Evolutionary conservation across 352 stramenopile species (phyloP).

Genomic region (Phytophthora vignae): DNA sequence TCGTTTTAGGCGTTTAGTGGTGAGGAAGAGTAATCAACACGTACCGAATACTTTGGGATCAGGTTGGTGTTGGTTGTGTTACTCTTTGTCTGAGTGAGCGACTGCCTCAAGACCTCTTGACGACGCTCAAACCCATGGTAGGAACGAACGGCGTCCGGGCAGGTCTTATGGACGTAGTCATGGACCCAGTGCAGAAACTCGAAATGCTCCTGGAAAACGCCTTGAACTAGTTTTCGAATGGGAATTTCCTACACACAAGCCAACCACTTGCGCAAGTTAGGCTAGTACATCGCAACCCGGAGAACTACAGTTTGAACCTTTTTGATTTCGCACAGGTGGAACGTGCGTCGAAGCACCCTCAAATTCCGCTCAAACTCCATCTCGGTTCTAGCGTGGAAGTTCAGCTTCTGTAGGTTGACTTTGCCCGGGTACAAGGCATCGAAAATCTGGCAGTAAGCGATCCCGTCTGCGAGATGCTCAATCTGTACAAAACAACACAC

Average conservation of each 20-base stretch:
- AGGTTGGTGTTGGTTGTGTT: slow-evolving; percentile 65
- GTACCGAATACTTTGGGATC: slow-evolving; percentile 66
- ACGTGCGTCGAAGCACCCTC: slow-evolving; percentile 55
- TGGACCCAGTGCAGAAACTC: slow-evolving; percentile 87
- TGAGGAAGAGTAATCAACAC: background rate
- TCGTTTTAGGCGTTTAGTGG: background rate
- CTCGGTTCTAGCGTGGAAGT: slow-evolving; percentile 61
- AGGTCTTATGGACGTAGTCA: slow-evolving; percentile 81
- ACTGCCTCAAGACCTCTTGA: slow-evolving; percentile 49
- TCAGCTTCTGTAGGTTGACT: slow-evolving; percentile 62
- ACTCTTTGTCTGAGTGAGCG: slow-evolving; percentile 38
- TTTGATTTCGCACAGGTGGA: slow-evolving; percentile 67
- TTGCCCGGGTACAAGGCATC: slow-evolving; percentile 77
- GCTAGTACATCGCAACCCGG: background rate
- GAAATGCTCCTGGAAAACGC: slow-evolving; percentile 85
- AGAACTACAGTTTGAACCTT: slow-evolving; percentile 47
- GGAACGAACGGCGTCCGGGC: slow-evolving; percentile 60
- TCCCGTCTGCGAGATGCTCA: slow-evolving; percentile 80
- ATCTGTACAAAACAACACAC: slow-evolving; percentile 42
- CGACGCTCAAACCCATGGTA: slow-evolving; percentile 67
- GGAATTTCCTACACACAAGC: slow-evolving; percentile 58
- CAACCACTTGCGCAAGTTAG: background rate
- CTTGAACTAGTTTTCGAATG: slow-evolving; percentile 68
- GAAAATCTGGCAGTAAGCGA: slow-evolving; percentile 84
- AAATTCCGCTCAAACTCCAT: slow-evolving; percentile 78